phyloP scores from a whole-genome alignment of 805 yeast species.

The Wickerhamomyces rabaulensis region DNA sequence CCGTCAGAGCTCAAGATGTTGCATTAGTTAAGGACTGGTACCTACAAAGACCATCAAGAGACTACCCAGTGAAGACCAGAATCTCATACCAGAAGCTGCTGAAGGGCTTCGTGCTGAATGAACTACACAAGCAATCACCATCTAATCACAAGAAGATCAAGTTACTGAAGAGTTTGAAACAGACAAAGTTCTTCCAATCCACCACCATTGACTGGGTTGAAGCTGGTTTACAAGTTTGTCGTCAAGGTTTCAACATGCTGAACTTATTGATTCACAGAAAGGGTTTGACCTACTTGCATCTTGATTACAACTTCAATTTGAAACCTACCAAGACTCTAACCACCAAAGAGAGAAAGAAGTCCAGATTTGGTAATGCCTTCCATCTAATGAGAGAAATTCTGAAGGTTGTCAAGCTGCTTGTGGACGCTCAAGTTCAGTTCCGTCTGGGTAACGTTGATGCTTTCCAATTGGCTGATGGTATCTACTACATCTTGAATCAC shows the following conservation, averaged over 20 bases:
- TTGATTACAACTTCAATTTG: slow-evolving; percentile 91
- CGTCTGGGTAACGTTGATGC: slow-evolving; percentile 90
- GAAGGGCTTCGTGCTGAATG: slow-evolving; percentile 68
- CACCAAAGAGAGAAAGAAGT: slow-evolving; percentile 92
- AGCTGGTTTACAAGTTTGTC: slow-evolving; percentile 90
- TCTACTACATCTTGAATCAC: slow-evolving; percentile 86
- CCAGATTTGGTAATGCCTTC: slow-evolving; percentile 94
- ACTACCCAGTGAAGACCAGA: slow-evolving; percentile 68
- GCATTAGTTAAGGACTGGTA: slow-evolving; percentile 82
- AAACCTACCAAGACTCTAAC: slow-evolving; percentile 96
- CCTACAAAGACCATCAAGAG: slow-evolving; percentile 55
- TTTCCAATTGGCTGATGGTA: slow-evolving; percentile 90
- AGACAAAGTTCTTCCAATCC: slow-evolving; percentile 85
- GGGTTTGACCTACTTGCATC: slow-evolving; percentile 86
- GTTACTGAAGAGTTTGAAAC: slow-evolving; percentile 58
- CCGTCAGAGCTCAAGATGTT: slow-evolving; percentile 84
- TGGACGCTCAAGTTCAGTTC: slow-evolving; percentile 90
- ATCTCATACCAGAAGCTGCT: slow-evolving; percentile 88
- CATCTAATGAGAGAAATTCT: slow-evolving; percentile 88
- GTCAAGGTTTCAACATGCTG: slow-evolving; percentile 92
- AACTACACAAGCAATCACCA: slow-evolving; percentile 46
- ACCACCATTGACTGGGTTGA: slow-evolving; percentile 97
- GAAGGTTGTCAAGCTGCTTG: slow-evolving; percentile 76
- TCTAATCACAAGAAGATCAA: slow-evolving; percentile 46
- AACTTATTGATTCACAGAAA: slow-evolving; percentile 83